phyloP scores from a whole-genome alignment of 306 rosid species.

The Quercus parvula region DNA sequence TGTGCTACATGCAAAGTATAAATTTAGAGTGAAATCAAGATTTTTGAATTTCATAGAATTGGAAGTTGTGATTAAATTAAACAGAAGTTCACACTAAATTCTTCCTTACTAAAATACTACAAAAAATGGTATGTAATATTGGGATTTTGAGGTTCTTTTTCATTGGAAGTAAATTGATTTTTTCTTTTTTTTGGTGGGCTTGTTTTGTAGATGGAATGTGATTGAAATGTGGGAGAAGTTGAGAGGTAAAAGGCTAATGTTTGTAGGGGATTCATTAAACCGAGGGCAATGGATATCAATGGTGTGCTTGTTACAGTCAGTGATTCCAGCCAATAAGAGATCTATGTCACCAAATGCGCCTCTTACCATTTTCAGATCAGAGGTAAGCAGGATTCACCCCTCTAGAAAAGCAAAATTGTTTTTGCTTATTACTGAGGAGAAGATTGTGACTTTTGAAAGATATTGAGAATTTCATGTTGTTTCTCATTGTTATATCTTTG shows the following conservation, averaged over 20 bases:
- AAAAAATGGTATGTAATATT: neutral
- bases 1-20: neutral
- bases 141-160: neutral
- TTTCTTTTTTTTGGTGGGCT: neutral
- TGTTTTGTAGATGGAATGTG: constrained; percentile 60
- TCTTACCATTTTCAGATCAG: constrained; percentile 88
- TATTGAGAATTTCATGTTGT: neutral
- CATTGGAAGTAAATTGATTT: constrained; percentile 14
- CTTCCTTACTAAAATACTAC: neutral
- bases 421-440: neutral
- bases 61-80: neutral
- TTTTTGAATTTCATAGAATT: neutral
- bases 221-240: constrained; percentile 92
- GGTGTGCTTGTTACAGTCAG: constrained; percentile 91
- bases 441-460: neutral
- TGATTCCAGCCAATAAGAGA: constrained; percentile 75
- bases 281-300: constrained; percentile 98
- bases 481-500: constrained; percentile 8
- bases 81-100: neutral
- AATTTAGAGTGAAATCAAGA: neutral
- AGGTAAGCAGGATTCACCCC: constrained; percentile 39
- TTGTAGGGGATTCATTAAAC: constrained; percentile 95
- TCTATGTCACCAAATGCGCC: constrained; percentile 92
- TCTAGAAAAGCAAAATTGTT: neutral
- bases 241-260: constrained; percentile 89